Base-by-base conservation (phyloP, 192 early-diverging fungal species). In the Jimgerdemannia lactiflua region DNA sequence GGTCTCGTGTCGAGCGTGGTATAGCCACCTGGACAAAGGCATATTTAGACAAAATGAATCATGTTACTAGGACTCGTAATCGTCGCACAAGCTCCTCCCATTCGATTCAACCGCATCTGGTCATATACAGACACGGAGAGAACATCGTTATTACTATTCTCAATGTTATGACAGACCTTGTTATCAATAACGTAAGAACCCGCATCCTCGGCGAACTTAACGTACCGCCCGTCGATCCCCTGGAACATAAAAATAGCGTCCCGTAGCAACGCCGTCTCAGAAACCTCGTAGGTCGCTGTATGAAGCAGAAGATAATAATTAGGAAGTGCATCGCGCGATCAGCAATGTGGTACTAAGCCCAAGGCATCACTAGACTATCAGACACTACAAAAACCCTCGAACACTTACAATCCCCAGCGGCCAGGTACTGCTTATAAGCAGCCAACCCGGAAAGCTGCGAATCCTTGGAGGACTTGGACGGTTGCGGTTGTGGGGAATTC, bases 211-310 rank as follows among this genome's bases (percentile, higher is more conserved):
- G 92, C 88, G 74, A 87, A 95, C 70, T 88, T 89, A 18, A 98
- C 85, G 74, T 90, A 92, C 70, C 88, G 88, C 42, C 97, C 97
- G 80, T 98, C 92, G 68, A 99, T 93, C 0, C 94, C 97, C 80
- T 99, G 97, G 82, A 98, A 93, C 18, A 97, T 88, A 78, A 91
- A 99, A 4, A 99, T 87, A 67, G 97, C 79, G 74, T 99, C 97
- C 4, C 91, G 90, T 41, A 99, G 78, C 59, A 96, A 81, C 3
- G 82, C 82, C 3, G 84, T 79, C 74, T 95, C 94, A 17, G 85
- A 71, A 9, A 90, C 79, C 42, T 89, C 76, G 43, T 42, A 81
- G 42, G 39, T 71, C 59, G 68, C 67, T 4, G 64, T 65, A 40
- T 69, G 65, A 63, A 74, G 66, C 18, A 14, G 49, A 59, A 59